Evolutionary conservation across 2,329 filamentous ascomycete genomes (phyloP), one percentile per base, ranked within the genome.

Genomic region (Aureobasidium sp.): DNA sequence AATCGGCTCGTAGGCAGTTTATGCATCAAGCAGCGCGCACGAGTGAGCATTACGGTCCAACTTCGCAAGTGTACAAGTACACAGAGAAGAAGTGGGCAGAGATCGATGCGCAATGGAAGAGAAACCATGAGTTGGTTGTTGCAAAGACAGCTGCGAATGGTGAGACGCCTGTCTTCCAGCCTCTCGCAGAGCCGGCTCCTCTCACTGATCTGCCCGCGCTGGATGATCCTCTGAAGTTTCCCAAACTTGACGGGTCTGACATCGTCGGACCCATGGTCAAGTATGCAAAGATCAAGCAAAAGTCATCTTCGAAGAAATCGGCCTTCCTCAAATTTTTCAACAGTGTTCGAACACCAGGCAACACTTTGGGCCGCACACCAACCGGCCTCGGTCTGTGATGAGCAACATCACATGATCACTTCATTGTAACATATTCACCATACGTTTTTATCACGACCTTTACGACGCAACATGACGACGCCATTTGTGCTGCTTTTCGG

Each of bases 221-320:
- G 67, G 79, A 87, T 65, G 85, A 89, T 70, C 80, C 87, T 61
- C 88, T 89, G 70, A 96, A 97, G 74, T 97, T 96, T 69, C 91
- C 91, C 27, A 85, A 87, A 68, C 83, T 93, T 27, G 91, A 91
- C 58, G 91, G 96, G 69, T 88, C 92, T 68, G 92, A 96, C 73
- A 95, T 97, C 71, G 91, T 97, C 48, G 92, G 92, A 1, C 92
- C 92, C 7, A 96, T 97, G 92, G 84, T 85, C 67, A 82, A 77
- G 66, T 73, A 73, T 60, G 69, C 70, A 35, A 70, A 70, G 63
- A 69, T 72, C 35, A 69, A 70, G 60, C 68, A 65, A 15, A 65
- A 66, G 52, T 66, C 68, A 8, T 65, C 70, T 12, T 63, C 63
- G n/a, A 70, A 69, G 62, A 68, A 67, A 59, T 66, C 68, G 5